phyloP scores from a whole-genome alignment of 1,284 basidiomycete species.

The Lignosus rhinocerotis region DNA sequence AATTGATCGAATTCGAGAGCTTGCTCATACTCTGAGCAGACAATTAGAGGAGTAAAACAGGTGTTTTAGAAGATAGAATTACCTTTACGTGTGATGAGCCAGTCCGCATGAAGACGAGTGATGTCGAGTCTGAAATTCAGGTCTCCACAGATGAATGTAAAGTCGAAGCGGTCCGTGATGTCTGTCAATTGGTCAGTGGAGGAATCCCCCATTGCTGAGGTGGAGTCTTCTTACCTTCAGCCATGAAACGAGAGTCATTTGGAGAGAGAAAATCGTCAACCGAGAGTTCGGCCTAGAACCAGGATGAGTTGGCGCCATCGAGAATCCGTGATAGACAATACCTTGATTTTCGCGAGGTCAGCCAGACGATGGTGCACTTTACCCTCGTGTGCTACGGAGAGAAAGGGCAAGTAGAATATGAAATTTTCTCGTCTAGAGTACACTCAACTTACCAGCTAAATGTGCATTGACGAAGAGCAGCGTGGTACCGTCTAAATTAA shows the following conservation, averaged over 20 bases:
- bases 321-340: constrained; percentile 26
- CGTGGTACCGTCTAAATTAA: constrained; percentile 73
- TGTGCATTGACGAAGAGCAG: constrained; percentile 87
- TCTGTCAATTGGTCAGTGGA: constrained; percentile 42
- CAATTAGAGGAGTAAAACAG: background rate
- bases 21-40: constrained; percentile 58
- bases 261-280: constrained; percentile 67
- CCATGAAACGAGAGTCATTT: constrained; percentile 61
- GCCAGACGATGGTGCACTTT: constrained; percentile 67
- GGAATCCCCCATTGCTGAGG: too few species aligned
- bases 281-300: constrained; percentile 54
- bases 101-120: constrained; percentile 74
- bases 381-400: constrained; percentile 67
- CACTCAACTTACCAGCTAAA: constrained; percentile 65
- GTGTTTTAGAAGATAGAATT: background rate
- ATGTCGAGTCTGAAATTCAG: constrained; percentile 78
- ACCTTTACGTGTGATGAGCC: constrained; percentile 44
- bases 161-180: constrained; percentile 81
- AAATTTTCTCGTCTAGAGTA: background rate
- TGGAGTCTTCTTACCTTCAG: constrained; percentile 54
- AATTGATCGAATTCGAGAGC: constrained; percentile 83
- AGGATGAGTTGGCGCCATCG: background rate
- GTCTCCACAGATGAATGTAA: constrained; percentile 81
- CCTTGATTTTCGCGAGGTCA: constrained; percentile 78
- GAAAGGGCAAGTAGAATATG: background rate